Evolutionary conservation across 345 rosid genomes (phyloP), one percentile per base, ranked within the genome.

Genomic region (Trapa bicornis): DNA sequence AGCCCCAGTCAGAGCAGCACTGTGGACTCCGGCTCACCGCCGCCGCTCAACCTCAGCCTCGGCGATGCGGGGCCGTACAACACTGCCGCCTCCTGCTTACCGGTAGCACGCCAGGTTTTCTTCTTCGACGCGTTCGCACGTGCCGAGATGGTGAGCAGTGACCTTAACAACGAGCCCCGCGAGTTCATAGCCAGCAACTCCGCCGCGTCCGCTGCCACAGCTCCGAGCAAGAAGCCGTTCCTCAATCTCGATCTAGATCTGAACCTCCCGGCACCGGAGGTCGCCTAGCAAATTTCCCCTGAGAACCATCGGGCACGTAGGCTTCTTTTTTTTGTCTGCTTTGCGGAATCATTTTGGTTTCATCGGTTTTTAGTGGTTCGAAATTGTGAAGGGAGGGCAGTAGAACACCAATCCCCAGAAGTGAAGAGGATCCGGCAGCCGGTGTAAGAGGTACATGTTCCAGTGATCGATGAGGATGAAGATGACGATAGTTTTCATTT

Each of bases 1-100:
- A 87, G 96, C 60, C 85, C 96, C 2, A 92, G 96, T 85, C 86
- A 85, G 72, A 87, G 85, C 81, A 89, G 96, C 84, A 85, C 91
- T n/a, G 75, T 88, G 2, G 96, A 89, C 77, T 83, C 83, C 6
- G 81, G 79, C 67, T 89, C 98, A 12, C 92, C 69, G 1, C 79
- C 82, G 29, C 79, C 77, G 3, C 80, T 83, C 32, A 87, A 80
- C 67, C 89, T 92, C 37, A 75, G 76, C 57, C 92, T 92, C 6
- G 75, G 76, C 62, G 70, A 13, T 45, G 10, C 48, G 8, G 13
- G 72, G 63, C 13, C 70, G 3, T 36, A 17, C 68, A 43, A 64
- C 36, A 52, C 71, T 14, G 72, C 63, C 35, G 72, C 63, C 35
- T 16, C 76, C 72, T 72, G 74, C 65, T 48, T 67, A 37, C 60